phyloP scores from a whole-genome alignment of 129 eudicot genomes.

The Arctium lappa region DNA sequence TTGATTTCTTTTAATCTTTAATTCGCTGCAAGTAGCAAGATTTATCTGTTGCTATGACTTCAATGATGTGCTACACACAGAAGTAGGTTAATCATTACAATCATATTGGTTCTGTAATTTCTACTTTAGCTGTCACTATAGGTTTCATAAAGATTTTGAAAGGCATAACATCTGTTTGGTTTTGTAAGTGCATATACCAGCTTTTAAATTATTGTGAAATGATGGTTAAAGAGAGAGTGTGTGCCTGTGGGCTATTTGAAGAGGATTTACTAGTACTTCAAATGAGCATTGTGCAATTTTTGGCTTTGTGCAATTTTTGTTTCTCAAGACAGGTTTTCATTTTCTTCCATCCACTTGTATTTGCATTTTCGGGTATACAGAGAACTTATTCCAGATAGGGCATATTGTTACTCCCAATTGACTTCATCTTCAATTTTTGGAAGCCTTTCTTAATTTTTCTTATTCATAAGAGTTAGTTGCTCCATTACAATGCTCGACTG shows the following conservation, averaged over 20 bases:
- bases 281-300: background rate
- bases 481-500: background rate
- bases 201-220: background rate
- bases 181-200: background rate
- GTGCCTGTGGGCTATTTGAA: background rate
- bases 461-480: background rate
- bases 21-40: background rate
- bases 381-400: background rate
- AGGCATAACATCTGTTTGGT: background rate
- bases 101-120: background rate
- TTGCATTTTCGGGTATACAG: background rate
- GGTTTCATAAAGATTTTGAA: background rate
- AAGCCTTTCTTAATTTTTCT: background rate
- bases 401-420: background rate
- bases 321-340: background rate
- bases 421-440: background rate
- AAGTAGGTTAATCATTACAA: background rate
- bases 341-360: background rate
- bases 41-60: background rate
- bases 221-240: background rate
- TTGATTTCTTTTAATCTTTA: background rate
- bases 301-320: background rate
- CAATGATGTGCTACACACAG: background rate
- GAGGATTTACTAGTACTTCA: background rate
- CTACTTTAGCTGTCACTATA: background rate